Percentiles rank a stretch among this genome's conserved stretches.
These are phyloP conservation scores for Monosporozyma yasuniensis DNA, from an alignment of 805 yeast genomes.

Conservation along the genomic window DNA sequence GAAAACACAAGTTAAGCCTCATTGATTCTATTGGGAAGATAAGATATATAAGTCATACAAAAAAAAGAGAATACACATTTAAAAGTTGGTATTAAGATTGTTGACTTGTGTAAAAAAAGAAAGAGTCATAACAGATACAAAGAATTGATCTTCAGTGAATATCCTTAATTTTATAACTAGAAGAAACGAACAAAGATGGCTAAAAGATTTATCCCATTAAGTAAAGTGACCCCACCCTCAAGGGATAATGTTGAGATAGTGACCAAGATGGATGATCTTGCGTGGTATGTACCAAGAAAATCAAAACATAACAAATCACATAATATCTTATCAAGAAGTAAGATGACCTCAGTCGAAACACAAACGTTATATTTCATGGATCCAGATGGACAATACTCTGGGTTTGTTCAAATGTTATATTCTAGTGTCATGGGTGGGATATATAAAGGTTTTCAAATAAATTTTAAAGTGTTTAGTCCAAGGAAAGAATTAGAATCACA, in stretches of 20 bases:
- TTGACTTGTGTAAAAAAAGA: no score
- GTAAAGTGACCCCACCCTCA: conserved; percentile 2
- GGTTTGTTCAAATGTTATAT: conserved; percentile 46
- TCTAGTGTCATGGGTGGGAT: conserved; percentile 43
- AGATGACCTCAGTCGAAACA: conserved; percentile 40
- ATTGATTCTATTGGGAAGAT: not conserved
- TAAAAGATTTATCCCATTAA: conserved; percentile 3
- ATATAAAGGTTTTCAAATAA: conserved; percentile 45
- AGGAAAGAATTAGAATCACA: conserved; percentile 16
- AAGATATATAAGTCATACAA: no score
- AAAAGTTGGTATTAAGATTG: no score
- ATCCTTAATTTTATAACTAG: no score
- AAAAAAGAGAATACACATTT: no score
- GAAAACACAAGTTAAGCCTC: not conserved
- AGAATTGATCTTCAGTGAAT: no score
- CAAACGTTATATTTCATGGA: conserved; percentile 48
- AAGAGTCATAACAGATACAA: no score
- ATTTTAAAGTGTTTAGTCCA: conserved; percentile 35
- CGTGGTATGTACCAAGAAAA: conserved; percentile 4
- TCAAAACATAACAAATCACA: not conserved
- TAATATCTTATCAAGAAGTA: conserved; percentile 9
- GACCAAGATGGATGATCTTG: conserved; percentile 1
- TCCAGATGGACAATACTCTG: conserved; percentile 33
- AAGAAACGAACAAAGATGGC: no score
- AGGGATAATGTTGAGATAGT: not conserved